Percentiles rank a stretch among this genome's conserved stretches.
These are phyloP conservation scores for Heritiera fomes DNA, from an alignment of 345 rosid genomes.

Conservation along the genomic window DNA sequence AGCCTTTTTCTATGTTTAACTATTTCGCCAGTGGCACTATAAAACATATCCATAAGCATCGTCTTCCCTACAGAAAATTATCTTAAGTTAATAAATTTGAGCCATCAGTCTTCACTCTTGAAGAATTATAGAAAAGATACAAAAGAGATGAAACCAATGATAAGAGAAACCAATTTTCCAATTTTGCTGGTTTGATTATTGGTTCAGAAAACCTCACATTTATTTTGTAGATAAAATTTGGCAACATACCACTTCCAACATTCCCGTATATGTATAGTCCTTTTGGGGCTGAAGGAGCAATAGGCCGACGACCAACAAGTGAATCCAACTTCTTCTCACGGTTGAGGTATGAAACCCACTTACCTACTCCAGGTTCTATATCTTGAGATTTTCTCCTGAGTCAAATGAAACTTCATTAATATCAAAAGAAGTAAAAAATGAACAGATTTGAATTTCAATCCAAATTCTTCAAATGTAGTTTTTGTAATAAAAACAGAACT, in stretches of 20 bases:
- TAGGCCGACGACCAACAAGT: conserved; percentile 67
- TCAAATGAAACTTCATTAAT: conserved; percentile 12
- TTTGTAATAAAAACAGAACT: neutral
- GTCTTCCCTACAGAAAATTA: conserved; percentile 68
- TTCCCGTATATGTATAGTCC: conserved; percentile 89
- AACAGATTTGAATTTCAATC: neutral
- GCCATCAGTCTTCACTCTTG: neutral
- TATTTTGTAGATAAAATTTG: conserved; percentile 16
- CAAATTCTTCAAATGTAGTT: neutral
- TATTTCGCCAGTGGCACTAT: conserved; percentile 64
- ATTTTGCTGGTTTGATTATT: neutral
- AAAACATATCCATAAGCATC: conserved; percentile 98
- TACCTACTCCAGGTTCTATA: conserved; percentile 88
- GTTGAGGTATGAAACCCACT: conserved; percentile 93
- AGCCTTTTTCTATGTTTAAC: conserved; percentile 67
- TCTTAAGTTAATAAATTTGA: conserved; percentile 10
- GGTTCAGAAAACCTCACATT: conserved; percentile 6
- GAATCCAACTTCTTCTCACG: conserved; percentile 86
- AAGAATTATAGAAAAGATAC: conserved; percentile 8
- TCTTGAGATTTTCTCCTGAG: conserved; percentile 53
- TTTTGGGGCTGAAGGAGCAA: conserved; percentile 79
- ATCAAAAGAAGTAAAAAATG: neutral
- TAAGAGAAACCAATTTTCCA: conserved; percentile 13
- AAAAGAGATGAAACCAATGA: neutral
- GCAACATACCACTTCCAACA: conserved; percentile 83